These are phyloP conservation scores for Stephanodiscus minutulus DNA, from an alignment of 108 stramenopile genomes.

Conservation along the genomic window DNA sequence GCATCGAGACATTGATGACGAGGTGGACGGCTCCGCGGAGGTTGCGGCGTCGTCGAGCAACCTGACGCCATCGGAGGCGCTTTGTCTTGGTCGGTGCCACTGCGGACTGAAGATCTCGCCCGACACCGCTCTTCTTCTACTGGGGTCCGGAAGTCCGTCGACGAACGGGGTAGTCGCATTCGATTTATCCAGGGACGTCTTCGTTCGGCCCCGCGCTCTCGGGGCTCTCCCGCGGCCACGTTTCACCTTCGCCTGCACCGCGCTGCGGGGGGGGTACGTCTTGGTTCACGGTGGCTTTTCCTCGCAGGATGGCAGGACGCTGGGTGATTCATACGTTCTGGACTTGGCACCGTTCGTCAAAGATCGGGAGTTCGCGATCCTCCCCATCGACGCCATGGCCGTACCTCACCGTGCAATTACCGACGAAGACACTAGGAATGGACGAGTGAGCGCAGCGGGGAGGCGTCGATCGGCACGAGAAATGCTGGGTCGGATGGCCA, in stretches of 20 bases:
- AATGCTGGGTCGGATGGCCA: too few relatives aligned
- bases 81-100: conserved; percentile 67
- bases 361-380: conserved; percentile 4
- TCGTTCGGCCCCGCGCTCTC: conserved; percentile 36
- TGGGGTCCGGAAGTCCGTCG: conserved; percentile 60
- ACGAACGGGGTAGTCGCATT: conserved; percentile 63
- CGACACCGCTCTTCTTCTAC: conserved; percentile 51
- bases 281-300: conserved; percentile 64
- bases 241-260: conserved; percentile 48
- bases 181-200: conserved; percentile 44
- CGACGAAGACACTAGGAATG: too few relatives aligned
- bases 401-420: conserved; percentile 5
- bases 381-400: conserved; percentile 12
- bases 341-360: conserved; percentile 35
- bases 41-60: background rate
- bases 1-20: background rate
- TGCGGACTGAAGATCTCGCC: conserved; percentile 47
- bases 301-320: conserved; percentile 18
- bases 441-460: too few relatives aligned
- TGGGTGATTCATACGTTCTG: conserved; percentile 23
- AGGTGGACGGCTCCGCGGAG: too few relatives aligned
- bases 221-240: conserved; percentile 51
- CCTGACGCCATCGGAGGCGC: conserved; percentile 44
- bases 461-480: too few relatives aligned
- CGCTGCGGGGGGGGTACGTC: conserved; percentile 55